Conservation (phyloP, 2,329 filamentous ascomycete genomes). For the Paraphaeosphaeria sporulosa region DNA sequence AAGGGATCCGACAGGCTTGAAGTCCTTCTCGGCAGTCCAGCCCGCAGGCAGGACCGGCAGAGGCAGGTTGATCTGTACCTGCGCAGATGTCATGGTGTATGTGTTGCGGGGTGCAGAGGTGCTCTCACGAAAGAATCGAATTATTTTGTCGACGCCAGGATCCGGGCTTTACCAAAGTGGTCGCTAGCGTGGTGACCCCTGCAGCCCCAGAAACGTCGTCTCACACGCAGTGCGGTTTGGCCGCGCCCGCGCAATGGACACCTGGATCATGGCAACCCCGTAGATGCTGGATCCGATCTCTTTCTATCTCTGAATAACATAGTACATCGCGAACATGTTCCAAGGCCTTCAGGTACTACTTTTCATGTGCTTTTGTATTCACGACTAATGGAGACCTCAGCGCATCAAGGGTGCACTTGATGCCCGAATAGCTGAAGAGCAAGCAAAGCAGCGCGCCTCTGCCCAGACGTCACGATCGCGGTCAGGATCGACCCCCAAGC, state of each 20-base stretch:
- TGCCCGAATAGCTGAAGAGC: constrained; percentile 87
- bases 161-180: neutral
- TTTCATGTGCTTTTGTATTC: neutral
- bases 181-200: constrained; percentile 4
- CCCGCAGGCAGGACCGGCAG: constrained; percentile 79
- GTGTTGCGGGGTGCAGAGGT: constrained; percentile 18
- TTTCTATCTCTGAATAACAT: constrained; percentile 22
- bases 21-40: constrained; percentile 90
- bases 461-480: constrained; percentile 53
- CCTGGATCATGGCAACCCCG: constrained; percentile 23
- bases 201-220: constrained; percentile 24
- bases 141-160: neutral
- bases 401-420: constrained; percentile 86
- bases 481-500: constrained; percentile 55
- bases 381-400: constrained; percentile 54
- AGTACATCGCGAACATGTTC: constrained; percentile 42
- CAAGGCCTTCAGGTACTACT: constrained; percentile 40
- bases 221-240: constrained; percentile 30
- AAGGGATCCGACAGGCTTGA: constrained; percentile 82
- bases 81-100: constrained; percentile 60
- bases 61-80: constrained; percentile 68
- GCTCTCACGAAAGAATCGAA: constrained; percentile 1
- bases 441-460: constrained; percentile 73
- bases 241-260: constrained; percentile 23
- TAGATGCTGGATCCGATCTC: constrained; percentile 16